These are phyloP conservation scores for Danielia reshetovae DNA, from an alignment of 805 yeast species.

Conservation along the genomic window DNA sequence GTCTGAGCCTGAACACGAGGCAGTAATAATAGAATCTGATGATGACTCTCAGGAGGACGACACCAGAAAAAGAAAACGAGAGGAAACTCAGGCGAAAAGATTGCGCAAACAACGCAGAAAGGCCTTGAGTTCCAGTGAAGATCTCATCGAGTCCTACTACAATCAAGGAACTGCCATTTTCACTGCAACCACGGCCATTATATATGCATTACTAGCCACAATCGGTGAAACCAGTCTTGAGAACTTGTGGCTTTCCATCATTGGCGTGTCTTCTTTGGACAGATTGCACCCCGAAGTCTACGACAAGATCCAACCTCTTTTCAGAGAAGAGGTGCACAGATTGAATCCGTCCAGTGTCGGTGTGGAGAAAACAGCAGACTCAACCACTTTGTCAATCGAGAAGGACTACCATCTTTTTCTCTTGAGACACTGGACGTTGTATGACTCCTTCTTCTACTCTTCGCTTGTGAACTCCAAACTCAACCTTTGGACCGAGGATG, in stretches of 20 bases:
- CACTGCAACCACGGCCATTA: constrained; percentile 71
- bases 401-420: constrained; percentile 83
- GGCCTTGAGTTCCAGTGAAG: constrained; percentile 46
- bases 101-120: constrained; percentile 31
- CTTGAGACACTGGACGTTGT: constrained; percentile 88
- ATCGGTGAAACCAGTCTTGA: constrained; percentile 77
- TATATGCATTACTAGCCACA: constrained; percentile 73
- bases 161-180: constrained; percentile 75
- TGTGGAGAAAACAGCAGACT: constrained; percentile 34
- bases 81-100: constrained; percentile 26
- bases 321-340: constrained; percentile 80
- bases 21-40: neutral
- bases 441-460: constrained; percentile 88
- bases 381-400: constrained; percentile 57
- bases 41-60: constrained; percentile 35
- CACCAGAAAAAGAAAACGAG: constrained; percentile 19
- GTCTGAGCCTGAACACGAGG: constrained; percentile 17
- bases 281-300: constrained; percentile 71
- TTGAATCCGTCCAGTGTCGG: constrained; percentile 40
- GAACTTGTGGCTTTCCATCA: constrained; percentile 78
- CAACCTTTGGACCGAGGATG: constrained; percentile 87
- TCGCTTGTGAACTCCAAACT: constrained; percentile 85
- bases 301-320: constrained; percentile 63
- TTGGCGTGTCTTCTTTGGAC: constrained; percentile 84
- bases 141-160: constrained; percentile 68